phyloP scores from a whole-genome alignment of 2,329 filamentous ascomycete species.

The Aspergillus spinulosporus region DNA sequence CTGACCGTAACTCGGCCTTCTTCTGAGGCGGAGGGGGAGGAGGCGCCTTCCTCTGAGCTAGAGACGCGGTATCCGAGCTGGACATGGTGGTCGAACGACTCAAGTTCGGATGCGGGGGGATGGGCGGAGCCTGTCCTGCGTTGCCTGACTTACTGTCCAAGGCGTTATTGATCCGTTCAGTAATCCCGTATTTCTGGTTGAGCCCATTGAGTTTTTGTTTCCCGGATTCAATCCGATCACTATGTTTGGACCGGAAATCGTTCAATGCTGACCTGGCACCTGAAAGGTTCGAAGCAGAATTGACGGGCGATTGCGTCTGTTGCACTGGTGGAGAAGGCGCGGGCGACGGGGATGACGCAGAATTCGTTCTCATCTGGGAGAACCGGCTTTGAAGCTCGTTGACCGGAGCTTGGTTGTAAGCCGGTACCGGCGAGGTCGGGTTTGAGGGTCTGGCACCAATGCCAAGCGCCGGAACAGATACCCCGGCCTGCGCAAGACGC shows the following conservation, averaged over 20 bases:
- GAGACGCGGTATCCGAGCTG: constrained; percentile 33
- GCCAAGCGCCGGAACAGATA: constrained; percentile 75
- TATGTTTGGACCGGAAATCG: constrained; percentile 69
- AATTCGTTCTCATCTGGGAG: constrained; percentile 51
- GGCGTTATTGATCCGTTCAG: constrained; percentile 51
- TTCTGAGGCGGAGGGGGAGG: constrained; percentile 61
- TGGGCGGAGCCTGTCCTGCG: constrained; percentile 24
- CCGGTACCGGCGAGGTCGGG: constrained; percentile 24
- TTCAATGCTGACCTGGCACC: constrained; percentile 62
- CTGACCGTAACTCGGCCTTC: constrained; percentile 51
- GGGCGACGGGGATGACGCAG: constrained; percentile 30
- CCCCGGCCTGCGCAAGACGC: constrained; percentile 70
- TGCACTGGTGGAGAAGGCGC: constrained; percentile 36
- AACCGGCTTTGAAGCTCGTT: constrained; percentile 70
- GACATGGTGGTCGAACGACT: constrained; percentile 25
- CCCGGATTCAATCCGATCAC: constrained; percentile 66
- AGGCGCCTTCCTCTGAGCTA: constrained; percentile 51
- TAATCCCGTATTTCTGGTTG: constrained; percentile 41
- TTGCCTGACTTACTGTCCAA: constrained; percentile 40
- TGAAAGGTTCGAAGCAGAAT: constrained; percentile 61
- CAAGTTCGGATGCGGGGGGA: constrained; percentile 28
- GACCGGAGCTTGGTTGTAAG: constrained; percentile 49
- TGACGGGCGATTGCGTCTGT: constrained; percentile 57
- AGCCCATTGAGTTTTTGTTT: constrained; percentile 55
- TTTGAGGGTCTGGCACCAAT: constrained; percentile 55